Base-by-base conservation (phyloP, 2,329 filamentous ascomycete species). In the Colletotrichum horii region DNA sequence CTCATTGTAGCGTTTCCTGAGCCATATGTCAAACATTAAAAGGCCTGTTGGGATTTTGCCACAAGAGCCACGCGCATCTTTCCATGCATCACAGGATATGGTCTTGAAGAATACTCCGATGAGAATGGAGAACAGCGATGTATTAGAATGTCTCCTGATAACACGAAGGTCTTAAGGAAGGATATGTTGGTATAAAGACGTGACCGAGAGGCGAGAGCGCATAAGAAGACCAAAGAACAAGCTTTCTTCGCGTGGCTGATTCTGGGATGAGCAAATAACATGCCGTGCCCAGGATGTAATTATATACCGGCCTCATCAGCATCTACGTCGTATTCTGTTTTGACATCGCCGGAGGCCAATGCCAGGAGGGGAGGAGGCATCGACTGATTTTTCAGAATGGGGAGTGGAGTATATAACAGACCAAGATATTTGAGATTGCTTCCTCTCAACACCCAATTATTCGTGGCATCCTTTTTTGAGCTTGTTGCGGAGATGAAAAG, bases 51-150 rank as follows among this genome's bases (percentile, higher is more conserved):
- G 7, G 7, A 28, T 7, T 28, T 28, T 28, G 26, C 26, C 26
- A 7, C 26, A 28, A 28, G 26, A 28, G 7, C 26, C 26, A 28
- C 26, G 26, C 28, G n/a, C 12, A 22, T 22, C n/a, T 12, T 8
- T 52, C n/a, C 11, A 2, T 22, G 12, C n/a, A 4, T 1, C n/a
- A 14, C n/a, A 52, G n/a, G 0, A 4, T 14, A 22, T 52, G 2
- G 11, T 48, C 43, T 52, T 52, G 0, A 4, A 4, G 43, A 52
- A 52, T 52, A 52, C 43, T 52, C 43, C 14, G 6, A 52, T 12
- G 43, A 52, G 6, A 52, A 22, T 52, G n/a, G n/a, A 52, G 43
- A 52, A 22, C 11, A 22, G n/a, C 0, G n/a, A 48, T 2, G 4
- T 2, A 48, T 12, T 7, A 6, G 43, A 4, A 22, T 22, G 2